These are phyloP conservation scores for Plantago lanceolata DNA, from an alignment of 305 asterid genomes.

Conservation along the genomic window DNA sequence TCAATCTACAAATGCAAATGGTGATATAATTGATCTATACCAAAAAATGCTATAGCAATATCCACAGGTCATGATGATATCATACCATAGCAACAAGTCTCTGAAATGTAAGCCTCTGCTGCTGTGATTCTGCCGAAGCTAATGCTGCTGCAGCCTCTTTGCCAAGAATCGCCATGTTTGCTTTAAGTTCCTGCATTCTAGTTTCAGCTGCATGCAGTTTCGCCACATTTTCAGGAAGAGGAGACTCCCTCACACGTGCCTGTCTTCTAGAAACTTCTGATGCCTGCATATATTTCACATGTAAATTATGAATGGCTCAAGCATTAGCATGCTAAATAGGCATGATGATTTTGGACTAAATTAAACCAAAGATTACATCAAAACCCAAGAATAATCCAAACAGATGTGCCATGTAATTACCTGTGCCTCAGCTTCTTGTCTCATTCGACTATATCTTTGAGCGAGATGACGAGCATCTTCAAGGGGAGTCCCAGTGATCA, in stretches of 20 bases:
- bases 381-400: background rate
- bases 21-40: background rate
- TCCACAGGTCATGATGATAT: constrained; percentile 12
- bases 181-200: constrained; percentile 87
- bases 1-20: constrained; percentile 52
- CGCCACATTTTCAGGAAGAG: constrained; percentile 86
- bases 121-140: constrained; percentile 93
- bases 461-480: constrained; percentile 99
- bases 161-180: constrained; percentile 94
- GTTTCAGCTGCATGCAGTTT: constrained; percentile 87
- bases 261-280: constrained; percentile 87
- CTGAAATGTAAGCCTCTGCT: constrained; percentile 91
- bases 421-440: constrained; percentile 98
- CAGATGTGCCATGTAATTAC: constrained; percentile 33
- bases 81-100: constrained; percentile 87
- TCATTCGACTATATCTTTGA: constrained; percentile 91
- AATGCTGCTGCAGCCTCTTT: constrained; percentile 93
- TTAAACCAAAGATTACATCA: background rate
- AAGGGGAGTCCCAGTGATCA: constrained; percentile 72
- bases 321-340: background rate
- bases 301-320: background rate
- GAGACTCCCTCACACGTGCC: constrained; percentile 91
- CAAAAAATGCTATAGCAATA: constrained; percentile 13
- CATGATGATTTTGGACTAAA: background rate
- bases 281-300: constrained; percentile 48